Evolutionary conservation across 1,284 basidiomycete species (phyloP), one percentile per base, ranked within the genome.

Genomic region (Leccinum subfulvum): DNA sequence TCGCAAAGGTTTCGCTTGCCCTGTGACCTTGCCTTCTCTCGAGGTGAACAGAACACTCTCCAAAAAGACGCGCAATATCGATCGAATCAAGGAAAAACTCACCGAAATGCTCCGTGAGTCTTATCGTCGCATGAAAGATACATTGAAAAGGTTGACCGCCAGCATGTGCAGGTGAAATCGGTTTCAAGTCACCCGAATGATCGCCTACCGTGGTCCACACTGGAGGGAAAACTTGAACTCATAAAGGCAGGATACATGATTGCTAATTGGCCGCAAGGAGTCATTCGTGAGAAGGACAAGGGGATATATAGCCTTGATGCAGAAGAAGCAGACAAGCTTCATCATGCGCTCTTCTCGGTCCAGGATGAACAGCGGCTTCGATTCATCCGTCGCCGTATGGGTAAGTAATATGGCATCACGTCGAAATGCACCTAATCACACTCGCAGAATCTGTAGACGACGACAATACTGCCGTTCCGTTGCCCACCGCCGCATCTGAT

Each of bases 281-380:
- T 65, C 11, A 0, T 21, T 23, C 14, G 63, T 3, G 62, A 64
- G 8, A 51, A 11, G 18, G 55, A 59, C 9, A 59, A 57, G 13
- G 57, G 57, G 0, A 9, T 60, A 14, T 55, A n/a, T 13, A 26
- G 53, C 6, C 37, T 61, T 5, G 37, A 49, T 33, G 30, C 35
- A 1, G 51, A 56, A 16, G 53, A 59, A 1, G 54, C 60, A 1
- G 23, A 59, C 47, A 58, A 35, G 6, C 28, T 64, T 13, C 37
- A 64, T 28, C n/a, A 41, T 35, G 33, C 33, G 33, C 33, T 35
- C 33, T 35, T 35, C 33, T 35, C 2, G 33, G 52, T 3, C n/a
- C 3, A 47, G 23, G 37, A 35, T 14, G 33, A 49, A 18, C 10
- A 11, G 3, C 62, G 37, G 3, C 4, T 64, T 11, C 63, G 2